Conservation (phyloP, 2,329 filamentous ascomycete species). For the Akanthomyces uredinophilus region DNA sequence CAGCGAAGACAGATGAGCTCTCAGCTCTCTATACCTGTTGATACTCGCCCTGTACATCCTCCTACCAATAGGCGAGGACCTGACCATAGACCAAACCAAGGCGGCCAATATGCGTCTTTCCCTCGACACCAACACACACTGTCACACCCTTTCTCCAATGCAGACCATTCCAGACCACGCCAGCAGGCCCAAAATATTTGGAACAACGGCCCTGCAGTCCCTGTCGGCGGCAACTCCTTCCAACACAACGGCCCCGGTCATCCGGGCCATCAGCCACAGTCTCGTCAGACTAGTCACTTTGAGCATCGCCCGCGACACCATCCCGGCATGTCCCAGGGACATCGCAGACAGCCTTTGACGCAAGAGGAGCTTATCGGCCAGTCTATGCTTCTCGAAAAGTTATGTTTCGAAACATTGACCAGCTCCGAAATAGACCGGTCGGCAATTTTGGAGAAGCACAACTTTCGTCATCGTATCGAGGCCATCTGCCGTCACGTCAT, state of each 20-base stretch:
- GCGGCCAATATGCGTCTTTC: background rate
- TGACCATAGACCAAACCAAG: slow-evolving; percentile 24
- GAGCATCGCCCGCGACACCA: slow-evolving; percentile 20
- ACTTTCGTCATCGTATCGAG: slow-evolving; percentile 62
- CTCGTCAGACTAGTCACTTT: slow-evolving; percentile 14
- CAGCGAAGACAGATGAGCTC: slow-evolving; percentile 59
- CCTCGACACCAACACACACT: slow-evolving; percentile 4
- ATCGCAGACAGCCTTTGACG: slow-evolving; percentile 28
- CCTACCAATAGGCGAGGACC: slow-evolving; percentile 23
- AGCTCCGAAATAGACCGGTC: slow-evolving; percentile 56
- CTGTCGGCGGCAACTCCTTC: background rate
- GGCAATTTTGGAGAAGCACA: slow-evolving; percentile 67
- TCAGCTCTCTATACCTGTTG: slow-evolving; percentile 52
- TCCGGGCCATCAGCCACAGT: background rate
- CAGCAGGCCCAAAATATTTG: background rate
- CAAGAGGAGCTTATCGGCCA: slow-evolving; percentile 47
- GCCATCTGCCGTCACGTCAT: slow-evolving; percentile 58
- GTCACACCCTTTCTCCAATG: slow-evolving; percentile 4
- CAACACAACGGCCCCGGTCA: background rate
- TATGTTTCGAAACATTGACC: slow-evolving; percentile 42
- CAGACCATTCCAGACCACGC: slow-evolving; percentile 3
- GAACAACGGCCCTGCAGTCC: background rate
- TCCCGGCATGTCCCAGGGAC: slow-evolving; percentile 16
- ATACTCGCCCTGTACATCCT: slow-evolving; percentile 35
- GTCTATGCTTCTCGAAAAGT: slow-evolving; percentile 41